These are phyloP conservation scores for Cutaneotrichosporon daszewskae DNA, from an alignment of 1,284 basidiomycete genomes.

Conservation along the genomic window DNA sequence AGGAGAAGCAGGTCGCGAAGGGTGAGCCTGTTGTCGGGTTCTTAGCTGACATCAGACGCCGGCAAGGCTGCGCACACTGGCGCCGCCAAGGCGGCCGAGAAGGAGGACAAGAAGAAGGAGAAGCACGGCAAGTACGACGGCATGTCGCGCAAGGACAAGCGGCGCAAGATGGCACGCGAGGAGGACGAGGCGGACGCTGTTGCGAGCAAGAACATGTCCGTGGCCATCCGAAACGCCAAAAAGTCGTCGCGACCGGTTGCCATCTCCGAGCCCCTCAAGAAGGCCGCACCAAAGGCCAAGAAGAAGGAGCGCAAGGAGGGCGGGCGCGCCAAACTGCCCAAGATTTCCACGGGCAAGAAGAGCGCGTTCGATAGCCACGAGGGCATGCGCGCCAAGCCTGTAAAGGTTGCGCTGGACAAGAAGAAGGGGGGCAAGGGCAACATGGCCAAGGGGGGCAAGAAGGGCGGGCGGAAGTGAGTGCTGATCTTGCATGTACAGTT, in stretches of 20 bases:
- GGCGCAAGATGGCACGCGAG: slow-evolving; percentile 77
- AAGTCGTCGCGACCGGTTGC: slow-evolving; percentile 60
- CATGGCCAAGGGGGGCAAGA: slow-evolving; percentile 1
- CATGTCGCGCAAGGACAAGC: slow-evolving; percentile 72
- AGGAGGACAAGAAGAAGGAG: slow-evolving; percentile 51
- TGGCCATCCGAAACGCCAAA: slow-evolving; percentile 79
- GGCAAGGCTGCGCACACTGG: slow-evolving; percentile 62
- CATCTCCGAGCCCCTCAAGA: slow-evolving; percentile 44
- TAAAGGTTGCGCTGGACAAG: slow-evolving; percentile 39
- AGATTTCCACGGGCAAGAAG: slow-evolving; percentile 11
- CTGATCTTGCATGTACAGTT: too few species aligned
- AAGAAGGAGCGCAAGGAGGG: slow-evolving; percentile 8
- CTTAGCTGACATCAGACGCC: slow-evolving; percentile 51
- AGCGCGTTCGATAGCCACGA: slow-evolving; percentile 38
- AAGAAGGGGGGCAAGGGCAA: slow-evolving; percentile 33
- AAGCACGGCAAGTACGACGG: slow-evolving; percentile 80
- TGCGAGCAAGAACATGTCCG: slow-evolving; percentile 56
- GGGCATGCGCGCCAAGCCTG: slow-evolving; percentile 41
- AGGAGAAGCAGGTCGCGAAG: slow-evolving; percentile 75
- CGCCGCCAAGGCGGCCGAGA: slow-evolving; percentile 45
- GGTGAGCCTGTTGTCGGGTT: slow-evolving; percentile 51
- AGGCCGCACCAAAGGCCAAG: slow-evolving; percentile 11
- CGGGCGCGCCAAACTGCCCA: slow-evolving; percentile 6
- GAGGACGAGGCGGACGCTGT: slow-evolving; percentile 61
- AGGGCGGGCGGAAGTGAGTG: too few species aligned